Conservation (phyloP, 1,139 yeast genomes). For the Waltiozyma solani region DNA sequence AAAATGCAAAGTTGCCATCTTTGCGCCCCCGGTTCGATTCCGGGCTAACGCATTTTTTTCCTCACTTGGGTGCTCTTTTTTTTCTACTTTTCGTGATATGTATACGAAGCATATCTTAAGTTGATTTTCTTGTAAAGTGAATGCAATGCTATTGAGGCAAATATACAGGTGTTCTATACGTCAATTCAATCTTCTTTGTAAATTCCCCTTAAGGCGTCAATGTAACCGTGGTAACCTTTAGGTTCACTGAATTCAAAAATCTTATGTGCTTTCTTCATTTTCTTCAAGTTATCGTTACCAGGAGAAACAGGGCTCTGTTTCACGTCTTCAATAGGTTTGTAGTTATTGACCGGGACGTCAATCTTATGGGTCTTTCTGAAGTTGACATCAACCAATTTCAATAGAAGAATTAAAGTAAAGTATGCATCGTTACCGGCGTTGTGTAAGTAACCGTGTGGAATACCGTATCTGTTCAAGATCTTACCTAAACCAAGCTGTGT, state of each 20-base stretch:
- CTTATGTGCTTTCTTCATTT: not conserved
- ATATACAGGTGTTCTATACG: too few species aligned
- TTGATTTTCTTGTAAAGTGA: too few species aligned
- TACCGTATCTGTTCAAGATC: conserved; percentile 37
- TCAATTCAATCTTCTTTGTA: not conserved
- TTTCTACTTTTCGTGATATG: too few species aligned
- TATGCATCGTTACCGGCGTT: conserved; percentile 85
- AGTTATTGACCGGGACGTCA: conserved; percentile 15
- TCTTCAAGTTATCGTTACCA: not conserved
- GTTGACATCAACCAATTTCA: conserved; percentile 46
- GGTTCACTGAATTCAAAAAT: not conserved
- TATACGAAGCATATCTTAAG: too few species aligned
- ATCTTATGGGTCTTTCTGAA: conserved; percentile 25
- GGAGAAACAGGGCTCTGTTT: conserved; percentile 1
- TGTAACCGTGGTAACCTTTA: not conserved
- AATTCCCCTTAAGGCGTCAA: not conserved
- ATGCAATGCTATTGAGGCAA: too few species aligned
- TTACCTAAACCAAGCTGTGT: conserved; percentile 38
- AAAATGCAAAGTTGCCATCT: too few species aligned
- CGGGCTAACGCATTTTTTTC: too few species aligned
- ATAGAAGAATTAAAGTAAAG: conserved; percentile 45
- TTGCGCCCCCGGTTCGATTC: too few species aligned
- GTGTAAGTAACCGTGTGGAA: conserved; percentile 59
- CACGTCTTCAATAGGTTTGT: conserved; percentile 6
- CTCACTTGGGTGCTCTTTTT: too few species aligned